Evolutionary conservation across 495 filamentous ascomycete genomes (phyloP).

Genomic region (Trichoderma orchidacearum): DNA sequence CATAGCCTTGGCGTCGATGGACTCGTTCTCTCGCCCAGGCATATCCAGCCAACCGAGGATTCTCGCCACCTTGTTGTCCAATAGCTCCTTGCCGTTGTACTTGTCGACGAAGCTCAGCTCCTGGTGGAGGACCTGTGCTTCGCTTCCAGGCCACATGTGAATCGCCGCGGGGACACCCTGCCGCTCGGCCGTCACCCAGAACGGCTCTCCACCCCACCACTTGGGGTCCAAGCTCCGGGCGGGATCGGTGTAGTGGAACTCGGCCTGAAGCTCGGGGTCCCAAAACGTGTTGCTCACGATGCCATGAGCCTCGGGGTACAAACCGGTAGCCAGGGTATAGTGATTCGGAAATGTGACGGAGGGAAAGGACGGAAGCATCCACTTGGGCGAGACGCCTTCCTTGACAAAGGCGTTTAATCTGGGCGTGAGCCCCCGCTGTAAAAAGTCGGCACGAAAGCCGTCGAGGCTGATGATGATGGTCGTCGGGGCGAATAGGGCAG

Average conservation of each 20-base stretch:
- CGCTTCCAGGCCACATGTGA: slow-evolving; percentile 98
- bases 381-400: slow-evolving; percentile 74
- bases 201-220: slow-evolving; percentile 89
- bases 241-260: slow-evolving; percentile 80
- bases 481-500: slow-evolving; percentile 73
- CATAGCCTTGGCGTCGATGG: slow-evolving; percentile 16
- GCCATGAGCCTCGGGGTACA: slow-evolving; percentile 88
- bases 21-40: slow-evolving; percentile 45
- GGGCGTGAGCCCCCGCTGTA: slow-evolving; percentile 71
- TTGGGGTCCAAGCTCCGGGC: slow-evolving; percentile 57
- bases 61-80: slow-evolving; percentile 61
- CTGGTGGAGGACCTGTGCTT: slow-evolving; percentile 55
- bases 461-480: slow-evolving; percentile 92
- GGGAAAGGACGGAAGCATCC: slow-evolving; percentile 88
- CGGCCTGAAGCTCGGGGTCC: slow-evolving; percentile 60
- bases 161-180: slow-evolving; percentile 62
- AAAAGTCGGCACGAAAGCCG: slow-evolving; percentile 93
- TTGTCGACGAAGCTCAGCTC: slow-evolving; percentile 70
- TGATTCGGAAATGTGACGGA: slow-evolving; percentile 98
- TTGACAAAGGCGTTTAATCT: slow-evolving; percentile 66
- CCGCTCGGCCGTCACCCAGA: slow-evolving; percentile 86
- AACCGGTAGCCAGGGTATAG: slow-evolving; percentile 82
- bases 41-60: slow-evolving; percentile 71
- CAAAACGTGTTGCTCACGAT: slow-evolving; percentile 91
- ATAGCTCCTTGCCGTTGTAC: slow-evolving; percentile 62